Conservation (phyloP, 2,329 filamentous ascomycete genomes). For the Stachybotrys elegans region DNA sequence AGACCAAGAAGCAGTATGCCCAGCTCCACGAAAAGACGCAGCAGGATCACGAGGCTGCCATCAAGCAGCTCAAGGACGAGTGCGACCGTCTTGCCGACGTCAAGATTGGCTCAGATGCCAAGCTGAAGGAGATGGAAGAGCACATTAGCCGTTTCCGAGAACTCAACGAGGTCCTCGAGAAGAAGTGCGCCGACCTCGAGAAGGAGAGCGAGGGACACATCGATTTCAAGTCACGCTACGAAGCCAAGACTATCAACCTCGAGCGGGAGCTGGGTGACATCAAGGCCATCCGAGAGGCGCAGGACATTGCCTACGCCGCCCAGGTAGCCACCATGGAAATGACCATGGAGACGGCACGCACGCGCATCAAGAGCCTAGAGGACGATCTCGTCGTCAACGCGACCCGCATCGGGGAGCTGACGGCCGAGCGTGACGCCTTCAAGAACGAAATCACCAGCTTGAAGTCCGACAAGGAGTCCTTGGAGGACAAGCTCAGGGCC, state of each 20-base stretch:
- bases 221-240: conserved; percentile 10
- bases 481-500: conserved; percentile 16
- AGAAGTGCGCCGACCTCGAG: conserved; percentile 20
- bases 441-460: conserved; percentile 12
- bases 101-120: conserved; percentile 15
- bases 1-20: conserved; percentile 11
- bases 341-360: conserved; percentile 19
- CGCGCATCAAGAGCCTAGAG: conserved; percentile 17
- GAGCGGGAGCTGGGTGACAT: conserved; percentile 19
- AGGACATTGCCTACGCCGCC: conserved; percentile 18
- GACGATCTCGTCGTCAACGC: conserved; percentile 16
- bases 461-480: conserved; percentile 13
- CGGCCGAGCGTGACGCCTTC: conserved; percentile 16
- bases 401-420: conserved; percentile 16
- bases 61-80: not conserved
- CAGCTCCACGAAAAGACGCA: not conserved
- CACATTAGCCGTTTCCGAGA: conserved; percentile 18
- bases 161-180: conserved; percentile 18
- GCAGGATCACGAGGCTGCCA: not conserved
- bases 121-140: conserved; percentile 20
- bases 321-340: conserved; percentile 20
- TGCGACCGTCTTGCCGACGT: conserved; percentile 1
- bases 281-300: conserved; percentile 16
- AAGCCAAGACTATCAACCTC: conserved; percentile 20
- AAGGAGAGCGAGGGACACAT: conserved; percentile 14